These are phyloP conservation scores for Trametes cubensis DNA, from an alignment of 768 basidiomycete species.

Conservation along the genomic window DNA sequence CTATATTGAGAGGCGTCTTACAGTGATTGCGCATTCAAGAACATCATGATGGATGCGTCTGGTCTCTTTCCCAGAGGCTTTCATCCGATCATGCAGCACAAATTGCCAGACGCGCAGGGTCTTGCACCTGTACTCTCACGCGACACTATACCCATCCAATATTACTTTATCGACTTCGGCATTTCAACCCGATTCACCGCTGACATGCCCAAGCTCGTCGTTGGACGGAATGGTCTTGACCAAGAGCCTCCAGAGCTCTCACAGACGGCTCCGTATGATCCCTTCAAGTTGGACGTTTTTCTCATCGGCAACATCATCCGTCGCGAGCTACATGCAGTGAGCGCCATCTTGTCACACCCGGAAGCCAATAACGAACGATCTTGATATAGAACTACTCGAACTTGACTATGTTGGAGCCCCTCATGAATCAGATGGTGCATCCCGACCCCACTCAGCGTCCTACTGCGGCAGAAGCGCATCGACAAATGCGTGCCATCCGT, in stretches of 20 bases:
- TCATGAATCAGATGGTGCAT: slow-evolving; percentile 13
- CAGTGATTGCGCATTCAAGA: slow-evolving; percentile 29
- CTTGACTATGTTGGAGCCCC: slow-evolving; percentile 14
- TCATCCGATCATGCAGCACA: slow-evolving; percentile 20
- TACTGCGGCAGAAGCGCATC: slow-evolving; percentile 15
- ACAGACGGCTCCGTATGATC: slow-evolving; percentile 25
- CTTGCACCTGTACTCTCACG: not conserved
- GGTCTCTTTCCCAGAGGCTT: slow-evolving; percentile 27
- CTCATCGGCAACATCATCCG: slow-evolving; percentile 28
- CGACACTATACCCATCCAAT: slow-evolving; percentile 14
- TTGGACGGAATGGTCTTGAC: slow-evolving; percentile 25
- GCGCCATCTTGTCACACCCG: no score
- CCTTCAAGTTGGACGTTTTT: slow-evolving; percentile 31
- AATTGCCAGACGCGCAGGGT: not conserved
- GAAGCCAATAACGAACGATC: no score
- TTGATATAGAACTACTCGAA: slow-evolving; percentile 23
- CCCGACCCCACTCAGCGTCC: slow-evolving; percentile 16
- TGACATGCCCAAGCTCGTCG: slow-evolving; percentile 5
- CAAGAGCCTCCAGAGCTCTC: slow-evolving; percentile 28
- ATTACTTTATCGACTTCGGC: slow-evolving; percentile 35
- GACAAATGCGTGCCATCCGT: not conserved
- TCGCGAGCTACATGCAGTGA: slow-evolving; percentile 10
- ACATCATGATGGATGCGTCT: slow-evolving; percentile 31
- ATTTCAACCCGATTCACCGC: slow-evolving; percentile 26
- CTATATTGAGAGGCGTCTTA: not conserved